A percentile compares a stretch with the other conserved stretches of the same genome.
These are phyloP conservation scores for Beverwykella pulmonaria DNA, from an alignment of 495 filamentous ascomycete species.

Conservation along the genomic window DNA sequence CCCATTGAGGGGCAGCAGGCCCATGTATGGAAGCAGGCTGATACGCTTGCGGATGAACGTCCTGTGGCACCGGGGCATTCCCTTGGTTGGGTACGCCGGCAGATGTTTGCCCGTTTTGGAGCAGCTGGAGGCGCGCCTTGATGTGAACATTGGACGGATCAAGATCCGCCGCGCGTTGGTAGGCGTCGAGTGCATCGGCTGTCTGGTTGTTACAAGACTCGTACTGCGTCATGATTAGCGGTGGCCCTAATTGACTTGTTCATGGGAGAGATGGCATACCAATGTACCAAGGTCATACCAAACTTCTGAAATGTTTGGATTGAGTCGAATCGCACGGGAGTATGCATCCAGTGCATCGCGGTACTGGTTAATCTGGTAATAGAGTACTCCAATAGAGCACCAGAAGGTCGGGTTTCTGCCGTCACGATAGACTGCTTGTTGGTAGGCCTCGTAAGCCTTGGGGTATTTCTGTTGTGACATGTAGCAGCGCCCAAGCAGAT, in stretches of 20 bases:
- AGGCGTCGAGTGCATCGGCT: slow-evolving; percentile 92
- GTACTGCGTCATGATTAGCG: slow-evolving; percentile 61
- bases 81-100: slow-evolving; percentile 67
- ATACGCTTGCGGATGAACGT: slow-evolving; percentile 65
- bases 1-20: slow-evolving; percentile 79
- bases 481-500: slow-evolving; percentile 95
- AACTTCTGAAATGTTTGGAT: slow-evolving; percentile 98
- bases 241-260: slow-evolving; percentile 33
- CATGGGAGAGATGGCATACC: slow-evolving; percentile 61
- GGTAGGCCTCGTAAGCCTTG: slow-evolving; percentile 98
- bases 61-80: slow-evolving; percentile 72
- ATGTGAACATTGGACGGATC: slow-evolving; percentile 94
- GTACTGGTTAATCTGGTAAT: slow-evolving; percentile 99
- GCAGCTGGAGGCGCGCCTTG: slow-evolving; percentile 87
- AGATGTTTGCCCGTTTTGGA: slow-evolving; percentile 74
- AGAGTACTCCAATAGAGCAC: slow-evolving; percentile 99
- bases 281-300: slow-evolving; percentile 99
- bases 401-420: slow-evolving; percentile 99
- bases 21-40: slow-evolving; percentile 56
- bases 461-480: slow-evolving; percentile 99
- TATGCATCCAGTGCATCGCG: slow-evolving; percentile 98
- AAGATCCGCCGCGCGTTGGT: slow-evolving; percentile 90
- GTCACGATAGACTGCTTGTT: slow-evolving; percentile 98
- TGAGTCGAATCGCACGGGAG: slow-evolving; percentile 94
- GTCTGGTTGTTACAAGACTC: slow-evolving; percentile 99